Evolutionary conservation across 805 yeast genomes (phyloP), one percentile per base, ranked within the genome.

Genomic region (Myxozyma kluyveri): DNA sequence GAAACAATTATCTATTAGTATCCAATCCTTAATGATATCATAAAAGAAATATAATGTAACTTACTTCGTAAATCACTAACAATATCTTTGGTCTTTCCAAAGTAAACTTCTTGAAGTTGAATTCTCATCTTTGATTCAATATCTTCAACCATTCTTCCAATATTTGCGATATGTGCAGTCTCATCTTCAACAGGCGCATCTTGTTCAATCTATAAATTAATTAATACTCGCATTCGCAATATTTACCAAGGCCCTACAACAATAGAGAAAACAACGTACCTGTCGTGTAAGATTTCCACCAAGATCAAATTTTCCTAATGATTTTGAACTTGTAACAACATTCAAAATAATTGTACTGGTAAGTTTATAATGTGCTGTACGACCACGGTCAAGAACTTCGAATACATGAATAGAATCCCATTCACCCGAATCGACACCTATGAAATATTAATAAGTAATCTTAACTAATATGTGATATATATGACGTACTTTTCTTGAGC

Each of bases 401-500:
- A 93, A 79, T 7, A 91, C 98, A 68, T 91, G 98, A 58, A 91
- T 86, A 48, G 93, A 82, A 69, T 93, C 96, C 99, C 99, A 91
- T 45, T 76, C 73, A 12, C 90, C 86, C 4, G 48, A 37, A 9
- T 14, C 33, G 33, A n/a, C n/a, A n/a, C n/a, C n/a, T n/a, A n/a
- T n/a, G 33, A 29, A 29, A 14, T 9, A 14, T 9, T 29, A 14
- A 9, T 29, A 9, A 14, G 33, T 29, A 14, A 29, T 9, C 33
- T 29, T 14, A 29, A 29, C 14, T 29, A 14, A 9, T 29, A 29
- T 9, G 33, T 29, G 33, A 29, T 29, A 9, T 9, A 14, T 29
- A 29, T 29, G 18, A 48, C 55, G 61, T 63, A 32, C 68, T 54
- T 68, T 91, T 91, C 72, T 93, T 87, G 66, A 91, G 76, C 54